phyloP scores from a whole-genome alignment of 2,329 filamentous ascomycete genomes.

The Aspergillus terreus region DNA sequence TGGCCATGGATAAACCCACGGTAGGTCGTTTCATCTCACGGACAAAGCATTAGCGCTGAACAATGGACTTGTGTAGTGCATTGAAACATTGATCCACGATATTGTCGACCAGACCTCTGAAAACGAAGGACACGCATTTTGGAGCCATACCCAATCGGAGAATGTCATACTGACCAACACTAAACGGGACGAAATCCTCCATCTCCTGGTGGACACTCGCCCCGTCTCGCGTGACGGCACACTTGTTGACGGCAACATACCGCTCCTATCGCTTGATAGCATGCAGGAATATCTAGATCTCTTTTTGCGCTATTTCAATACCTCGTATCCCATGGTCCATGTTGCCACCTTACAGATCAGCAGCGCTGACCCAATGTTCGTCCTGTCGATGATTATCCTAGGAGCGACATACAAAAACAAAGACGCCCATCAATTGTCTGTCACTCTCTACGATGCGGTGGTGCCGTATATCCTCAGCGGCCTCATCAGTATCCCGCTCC shows the following conservation, averaged over 20 bases:
- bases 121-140: background rate
- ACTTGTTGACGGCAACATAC: background rate
- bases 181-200: background rate
- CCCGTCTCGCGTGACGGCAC: background rate
- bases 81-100: background rate
- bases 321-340: constrained; percentile 3
- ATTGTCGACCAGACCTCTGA: background rate
- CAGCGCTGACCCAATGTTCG: background rate
- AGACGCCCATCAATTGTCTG: background rate
- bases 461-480: constrained; percentile 2
- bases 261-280: background rate
- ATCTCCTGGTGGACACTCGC: background rate
- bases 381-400: constrained; percentile 1
- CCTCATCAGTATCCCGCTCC: background rate
- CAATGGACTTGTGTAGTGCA: background rate
- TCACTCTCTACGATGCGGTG: constrained; percentile 1
- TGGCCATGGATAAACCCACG: background rate
- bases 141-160: background rate
- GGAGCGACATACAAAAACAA: background rate
- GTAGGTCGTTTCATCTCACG: background rate
- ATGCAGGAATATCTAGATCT: constrained; percentile 1
- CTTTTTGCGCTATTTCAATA: constrained; percentile 1
- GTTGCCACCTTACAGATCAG: background rate
- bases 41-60: background rate
- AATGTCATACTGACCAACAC: background rate